Evolutionary conservation across 352 stramenopile species (phyloP), one percentile per base, ranked within the genome.

Genomic region (Globisporangium spinosum): DNA sequence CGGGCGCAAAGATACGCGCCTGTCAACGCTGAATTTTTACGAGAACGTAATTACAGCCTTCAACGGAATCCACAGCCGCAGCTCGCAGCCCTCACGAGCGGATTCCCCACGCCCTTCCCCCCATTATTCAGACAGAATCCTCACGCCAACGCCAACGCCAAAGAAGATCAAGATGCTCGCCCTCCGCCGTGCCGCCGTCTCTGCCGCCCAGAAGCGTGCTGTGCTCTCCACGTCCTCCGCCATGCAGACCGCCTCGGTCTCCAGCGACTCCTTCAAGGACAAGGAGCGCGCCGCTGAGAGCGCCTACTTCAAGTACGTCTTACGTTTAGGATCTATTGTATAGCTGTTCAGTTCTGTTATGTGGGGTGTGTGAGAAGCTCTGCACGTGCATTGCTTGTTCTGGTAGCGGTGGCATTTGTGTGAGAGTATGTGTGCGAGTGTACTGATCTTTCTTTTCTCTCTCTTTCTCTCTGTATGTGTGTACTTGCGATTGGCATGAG

Each of bases 261-360:
- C 85, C 35, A 34, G 67, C 7, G 77, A 91, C 72, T 32, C 38
- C 23, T 73, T 89, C 17, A 68, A 58, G 58, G 78, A 93, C 49
- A 93, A 93, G 79, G 88, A 96, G 76, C 84, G 85, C 62, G 88
- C 85, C 35, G 85, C 77, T 20, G 88, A 96, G 67, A 70, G 70
- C 47, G 76, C 80, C 58, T 96, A 78, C 82, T 96, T 96, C 79
- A 96, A 96, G 88, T 96, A 86, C 67, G 83, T 75, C 2, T 27
- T 60, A 7, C 13, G 6, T 23, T 22, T 15, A 17, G 27, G 17
- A 43, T 45, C 8, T 25, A 12, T 22, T 38, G 15, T 38, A 6
- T 9, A n/a, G 23, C 15, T 49, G 40, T 17, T 49, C 12, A 32
- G 29, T 32, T 32, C 34, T 45, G 38, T 20, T 45, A 12, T 15